Base-by-base conservation (phyloP, 2,329 filamentous ascomycete genomes). In the Domatiomyces globalis region DNA sequence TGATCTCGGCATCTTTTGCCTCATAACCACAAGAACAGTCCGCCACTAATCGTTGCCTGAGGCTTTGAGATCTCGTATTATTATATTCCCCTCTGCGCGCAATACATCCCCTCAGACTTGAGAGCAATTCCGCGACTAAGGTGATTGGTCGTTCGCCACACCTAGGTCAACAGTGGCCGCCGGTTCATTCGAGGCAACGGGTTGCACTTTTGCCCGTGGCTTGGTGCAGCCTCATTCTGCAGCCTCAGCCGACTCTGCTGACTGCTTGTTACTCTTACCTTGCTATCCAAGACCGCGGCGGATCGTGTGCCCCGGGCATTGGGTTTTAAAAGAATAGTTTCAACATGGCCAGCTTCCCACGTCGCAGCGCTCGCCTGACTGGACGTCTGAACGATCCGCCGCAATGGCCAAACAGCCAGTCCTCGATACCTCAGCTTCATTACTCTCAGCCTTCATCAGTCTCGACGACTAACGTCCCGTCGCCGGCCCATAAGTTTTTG, bases 401-500 rank as follows among this genome's bases (percentile, higher is more conserved):
- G 25, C 36, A 39, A 25, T 25, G 22, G 22, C 3, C 22, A 6
- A 25, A n/a, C 39, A 7, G 39, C 39, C 39, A 19, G 39, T 27
- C 19, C 6, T 33, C 10, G 36, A 43, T 50, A 8, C 27, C 18
- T 10, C 42, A n/a, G 12, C 44, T 10, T 18, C 18, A 45, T 18
- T 46, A 33, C 43, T 46, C 15, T 50, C 49, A 15, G 43, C 20
- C 43, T 46, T 29, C 43, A 42, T 46, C 42, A 10, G 33, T 27
- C 2, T 50, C 25, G 18, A 55, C 58, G n/a, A 59, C 55, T 49
- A 58, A 58, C 9, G 57, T 58, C 51, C 58, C 60, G 6, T 61
- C 58, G 46, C 60, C 60, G 3, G 50, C 56, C 49, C 58, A 51
- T 49, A 55, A 60, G 46, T 50, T 19, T 29, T 47, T 58, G 20